Evolutionary conservation across 345 rosid genomes (phyloP).

Genomic region (Corchorus olitorius): DNA sequence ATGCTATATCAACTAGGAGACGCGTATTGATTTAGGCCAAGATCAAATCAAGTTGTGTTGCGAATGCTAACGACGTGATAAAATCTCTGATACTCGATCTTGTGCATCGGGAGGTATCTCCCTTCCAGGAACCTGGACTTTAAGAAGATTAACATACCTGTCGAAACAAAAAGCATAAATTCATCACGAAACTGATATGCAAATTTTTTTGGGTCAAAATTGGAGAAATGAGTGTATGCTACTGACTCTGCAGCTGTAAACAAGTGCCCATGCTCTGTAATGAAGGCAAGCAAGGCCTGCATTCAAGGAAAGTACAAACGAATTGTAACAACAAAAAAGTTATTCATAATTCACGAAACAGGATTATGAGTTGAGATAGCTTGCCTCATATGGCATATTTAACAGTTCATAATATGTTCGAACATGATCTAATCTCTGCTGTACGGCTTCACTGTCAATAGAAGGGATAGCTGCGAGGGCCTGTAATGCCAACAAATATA

Average conservation of each 20-base stretch:
- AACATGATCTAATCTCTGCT: constrained; percentile 78
- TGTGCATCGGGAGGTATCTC: constrained; percentile 82
- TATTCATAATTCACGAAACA: neutral
- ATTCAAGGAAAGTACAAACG: constrained; percentile 16
- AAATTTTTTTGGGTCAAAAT: neutral
- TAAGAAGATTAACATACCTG: constrained; percentile 80
- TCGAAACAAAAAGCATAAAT: constrained; percentile 13
- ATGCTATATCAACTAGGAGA: neutral
- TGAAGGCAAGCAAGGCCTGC: constrained; percentile 91
- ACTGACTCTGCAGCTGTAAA: constrained; percentile 78
- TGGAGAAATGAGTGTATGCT: constrained; percentile 1
- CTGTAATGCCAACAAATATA: constrained; percentile 40
- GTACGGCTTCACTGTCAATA: constrained; percentile 72
- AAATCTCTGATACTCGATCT: constrained; percentile 60
- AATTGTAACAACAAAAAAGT: neutral
- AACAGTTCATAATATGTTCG: constrained; percentile 87
- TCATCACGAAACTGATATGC: neutral
- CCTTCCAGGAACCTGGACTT: constrained; percentile 85
- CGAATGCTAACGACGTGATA: constrained; percentile 44
- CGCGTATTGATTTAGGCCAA: neutral
- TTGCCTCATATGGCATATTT: constrained; percentile 97
- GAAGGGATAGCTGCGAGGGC: constrained; percentile 93
- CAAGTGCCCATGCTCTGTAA: constrained; percentile 68
- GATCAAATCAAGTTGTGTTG: neutral
- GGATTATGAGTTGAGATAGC: constrained; percentile 20